Evolutionary conservation across 1,284 basidiomycete species (phyloP), one percentile per base, ranked within the genome.

Genomic region (Bjerkandera adusta): DNA sequence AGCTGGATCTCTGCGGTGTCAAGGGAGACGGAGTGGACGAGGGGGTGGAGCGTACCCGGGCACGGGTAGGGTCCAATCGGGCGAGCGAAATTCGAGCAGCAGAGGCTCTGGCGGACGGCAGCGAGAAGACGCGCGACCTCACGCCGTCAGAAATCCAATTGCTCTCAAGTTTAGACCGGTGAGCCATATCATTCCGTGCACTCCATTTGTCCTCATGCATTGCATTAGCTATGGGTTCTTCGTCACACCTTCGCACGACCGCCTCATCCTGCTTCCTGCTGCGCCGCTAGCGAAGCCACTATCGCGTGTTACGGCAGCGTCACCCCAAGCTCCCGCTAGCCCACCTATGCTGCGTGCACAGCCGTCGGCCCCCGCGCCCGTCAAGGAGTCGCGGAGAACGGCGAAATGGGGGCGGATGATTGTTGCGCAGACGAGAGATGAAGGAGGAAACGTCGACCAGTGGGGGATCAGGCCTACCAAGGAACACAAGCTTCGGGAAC

Each of bases 381-480:
- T 66, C 29, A 89, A 85, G 62, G 93, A 97, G 64, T 60, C 68
- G 1, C 70, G 73, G 11, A 76, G 93, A 11, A 88, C 92, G 54
- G 77, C 72, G 22, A 97, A 97, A 67, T 97, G 93, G 93, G 81
- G 80, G 27, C 77, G 84, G 33, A 97, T 97, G 93, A 77, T 97
- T 56, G 69, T 76, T 37, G 77, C 85, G 2, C 71, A 76, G 18
- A 69, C 72, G 43, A 78, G 86, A 26, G 90, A 94, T 62, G 59
- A 66, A 12, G 91, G 92, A 26, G 83, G 84, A 4, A 95, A 95
- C 61, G 71, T 85, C n/a, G 69, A 80, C 32, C 64, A 73, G 10
- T 97, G 93, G 93, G 67, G 63, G 21, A 73, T 95, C 57, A 77
- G 75, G 33, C 58, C 73, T 3, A 72, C 77, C 43, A 83, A 89